Evolutionary conservation across 257 asterid genomes (phyloP).

Genomic region (Plantago elongata): DNA sequence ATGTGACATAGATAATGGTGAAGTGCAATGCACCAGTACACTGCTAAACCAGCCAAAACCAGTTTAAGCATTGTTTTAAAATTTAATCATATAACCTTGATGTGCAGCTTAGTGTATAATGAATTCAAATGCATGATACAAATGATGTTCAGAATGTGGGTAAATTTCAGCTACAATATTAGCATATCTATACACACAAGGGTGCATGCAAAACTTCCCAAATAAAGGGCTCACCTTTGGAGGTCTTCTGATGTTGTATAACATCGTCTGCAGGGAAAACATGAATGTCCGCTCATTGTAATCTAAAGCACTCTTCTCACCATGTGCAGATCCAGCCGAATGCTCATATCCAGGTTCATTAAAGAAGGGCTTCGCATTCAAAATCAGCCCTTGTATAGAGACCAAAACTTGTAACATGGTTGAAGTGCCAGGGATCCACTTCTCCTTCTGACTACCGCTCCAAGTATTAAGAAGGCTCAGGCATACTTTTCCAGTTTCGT

Average conservation of each 20-base stretch:
- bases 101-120: too few species aligned
- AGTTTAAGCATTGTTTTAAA: too few species aligned
- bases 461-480: constrained; percentile 94
- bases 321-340: constrained; percentile 37
- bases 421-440: constrained; percentile 71
- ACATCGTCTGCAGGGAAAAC: constrained; percentile 70
- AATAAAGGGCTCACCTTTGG: constrained; percentile 56
- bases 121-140: too few species aligned
- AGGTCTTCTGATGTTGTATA: constrained; percentile 65
- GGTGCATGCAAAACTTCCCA: too few species aligned
- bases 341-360: constrained; percentile 87
- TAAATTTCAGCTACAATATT: too few species aligned
- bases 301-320: constrained; percentile 46
- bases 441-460: constrained; percentile 67
- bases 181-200: too few species aligned
- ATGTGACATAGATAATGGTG: too few species aligned
- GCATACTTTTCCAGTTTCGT: constrained; percentile 83
- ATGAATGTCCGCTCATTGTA: constrained; percentile 72
- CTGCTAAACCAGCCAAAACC: too few species aligned
- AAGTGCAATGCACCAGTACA: too few species aligned
- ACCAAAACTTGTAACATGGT: constrained; percentile 91
- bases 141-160: too few species aligned
- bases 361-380: constrained; percentile 82
- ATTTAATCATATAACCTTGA: too few species aligned
- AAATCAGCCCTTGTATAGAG: constrained; percentile 89